Conservation (phyloP, 2,329 filamentous ascomycete species). For the Venturia aucupariae region DNA sequence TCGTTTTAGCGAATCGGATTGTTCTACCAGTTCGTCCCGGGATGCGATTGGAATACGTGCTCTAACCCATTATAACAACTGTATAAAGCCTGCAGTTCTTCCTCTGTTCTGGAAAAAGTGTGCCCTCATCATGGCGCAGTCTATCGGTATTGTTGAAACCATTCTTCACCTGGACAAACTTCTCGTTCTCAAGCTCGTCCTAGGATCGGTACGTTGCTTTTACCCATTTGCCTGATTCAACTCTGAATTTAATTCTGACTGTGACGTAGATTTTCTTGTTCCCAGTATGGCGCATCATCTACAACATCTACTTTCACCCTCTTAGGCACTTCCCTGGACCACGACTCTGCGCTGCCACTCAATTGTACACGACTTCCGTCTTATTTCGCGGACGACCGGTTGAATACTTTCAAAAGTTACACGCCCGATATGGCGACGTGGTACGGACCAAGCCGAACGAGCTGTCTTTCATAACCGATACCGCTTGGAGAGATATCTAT, state of each 20-base stretch:
- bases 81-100: too few species aligned
- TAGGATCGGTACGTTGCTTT: not conserved
- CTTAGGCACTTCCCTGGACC: slow-evolving; percentile 14
- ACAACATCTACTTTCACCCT: slow-evolving; percentile 16
- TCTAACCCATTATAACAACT: too few species aligned
- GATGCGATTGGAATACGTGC: too few species aligned
- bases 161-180: not conserved
- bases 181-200: not conserved
- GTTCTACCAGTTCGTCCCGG: too few species aligned
- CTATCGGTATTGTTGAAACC: not conserved
- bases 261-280: not conserved
- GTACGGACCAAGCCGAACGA: slow-evolving; percentile 41
- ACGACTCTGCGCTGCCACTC: slow-evolving; percentile 9
- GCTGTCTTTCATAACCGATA: slow-evolving; percentile 34
- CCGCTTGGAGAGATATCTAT: slow-evolving; percentile 37
- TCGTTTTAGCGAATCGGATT: too few species aligned
- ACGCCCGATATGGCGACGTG: slow-evolving; percentile 33
- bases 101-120: too few species aligned
- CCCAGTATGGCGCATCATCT: not conserved
- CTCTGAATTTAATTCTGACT: not conserved
- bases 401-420: not conserved
- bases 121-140: not conserved
- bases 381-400: not conserved
- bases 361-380: not conserved
- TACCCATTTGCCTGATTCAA: too few species aligned